A percentile compares a stretch with the other conserved stretches of the same genome.
phyloP scores from a whole-genome alignment of 345 rosid species.

The Citrus trifoliata region DNA sequence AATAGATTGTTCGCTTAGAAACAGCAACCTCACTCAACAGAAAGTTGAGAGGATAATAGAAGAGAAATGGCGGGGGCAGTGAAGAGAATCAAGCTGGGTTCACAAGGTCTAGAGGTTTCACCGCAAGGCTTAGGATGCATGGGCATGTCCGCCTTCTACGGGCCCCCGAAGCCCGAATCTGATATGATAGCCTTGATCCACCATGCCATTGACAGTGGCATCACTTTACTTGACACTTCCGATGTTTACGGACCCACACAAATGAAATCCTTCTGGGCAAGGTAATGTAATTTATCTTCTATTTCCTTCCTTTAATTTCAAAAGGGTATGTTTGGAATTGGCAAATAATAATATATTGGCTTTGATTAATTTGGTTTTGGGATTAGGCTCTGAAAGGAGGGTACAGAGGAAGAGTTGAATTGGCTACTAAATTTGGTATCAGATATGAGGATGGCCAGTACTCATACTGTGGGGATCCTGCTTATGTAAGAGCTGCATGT shows the following conservation, averaged over 20 bases:
- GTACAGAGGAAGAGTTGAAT: conserved; percentile 42
- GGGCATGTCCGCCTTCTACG: conserved; percentile 43
- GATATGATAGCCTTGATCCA: conserved; percentile 31
- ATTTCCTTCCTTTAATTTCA: not conserved
- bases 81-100: not conserved
- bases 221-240: conserved; percentile 46
- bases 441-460: conserved; percentile 1
- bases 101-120: conserved; percentile 12
- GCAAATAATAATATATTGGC: too few relatives aligned
- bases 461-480: conserved; percentile 27
- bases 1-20: too few relatives aligned
- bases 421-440: conserved; percentile 43
- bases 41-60: too few relatives aligned
- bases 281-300: conserved; percentile 7
- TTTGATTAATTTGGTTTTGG: not conserved
- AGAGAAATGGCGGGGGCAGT: not conserved
- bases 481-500: conserved; percentile 43
- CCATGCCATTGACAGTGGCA: conserved; percentile 34
- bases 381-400: conserved; percentile 54
- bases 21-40: too few relatives aligned
- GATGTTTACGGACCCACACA: conserved; percentile 44
- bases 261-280: conserved; percentile 44
- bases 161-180: conserved; percentile 31
- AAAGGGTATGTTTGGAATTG: too few relatives aligned
- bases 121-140: conserved; percentile 53